Percentiles rank a stretch among this genome's conserved stretches.
Conservation (phyloP, 768 basidiomycete species). For the Kwoniella botswanensis region DNA sequence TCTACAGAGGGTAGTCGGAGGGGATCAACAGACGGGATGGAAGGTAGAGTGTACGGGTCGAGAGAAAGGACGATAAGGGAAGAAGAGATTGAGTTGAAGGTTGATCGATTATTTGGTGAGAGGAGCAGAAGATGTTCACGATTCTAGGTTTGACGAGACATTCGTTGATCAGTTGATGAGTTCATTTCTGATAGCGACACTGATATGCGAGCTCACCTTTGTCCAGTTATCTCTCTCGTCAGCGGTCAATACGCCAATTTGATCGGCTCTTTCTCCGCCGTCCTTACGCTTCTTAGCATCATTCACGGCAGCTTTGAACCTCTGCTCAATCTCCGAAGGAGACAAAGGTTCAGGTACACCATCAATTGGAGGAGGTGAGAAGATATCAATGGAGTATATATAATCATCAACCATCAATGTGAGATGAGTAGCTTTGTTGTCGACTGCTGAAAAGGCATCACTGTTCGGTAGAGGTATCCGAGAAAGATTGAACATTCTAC, state of each 20-base stretch:
- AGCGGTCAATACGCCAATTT: slow-evolving; percentile 74
- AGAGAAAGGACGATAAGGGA: slow-evolving; percentile 80
- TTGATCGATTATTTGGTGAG: slow-evolving; percentile 68
- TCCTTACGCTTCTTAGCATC: slow-evolving; percentile 68
- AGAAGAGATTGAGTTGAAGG: slow-evolving; percentile 70
- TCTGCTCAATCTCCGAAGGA: slow-evolving; percentile 61
- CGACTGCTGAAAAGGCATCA: slow-evolving; percentile 67
- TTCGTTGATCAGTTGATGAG: background rate
- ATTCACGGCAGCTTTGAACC: slow-evolving; percentile 61
- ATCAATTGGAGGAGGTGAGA: slow-evolving; percentile 53
- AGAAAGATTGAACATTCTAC: slow-evolving; percentile 70
- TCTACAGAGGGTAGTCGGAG: slow-evolving; percentile 62
- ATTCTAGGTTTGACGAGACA: slow-evolving; percentile 65
- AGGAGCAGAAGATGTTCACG: slow-evolving; percentile 71
- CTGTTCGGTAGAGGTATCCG: slow-evolving; percentile 73
- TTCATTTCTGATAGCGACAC: too few relatives aligned
- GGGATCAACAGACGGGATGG: slow-evolving; percentile 46
- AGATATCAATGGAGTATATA: slow-evolving; percentile 77
- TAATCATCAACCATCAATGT: slow-evolving; percentile 76
- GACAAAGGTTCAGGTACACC: slow-evolving; percentile 58
- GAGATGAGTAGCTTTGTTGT: slow-evolving; percentile 65
- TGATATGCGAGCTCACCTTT: slow-evolving; percentile 61
- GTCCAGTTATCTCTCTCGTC: slow-evolving; percentile 85
- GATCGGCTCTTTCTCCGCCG: slow-evolving; percentile 66
- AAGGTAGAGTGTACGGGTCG: slow-evolving; percentile 70